Conservation (phyloP, 306 rosid genomes). For the Rosa chinensis region DNA sequence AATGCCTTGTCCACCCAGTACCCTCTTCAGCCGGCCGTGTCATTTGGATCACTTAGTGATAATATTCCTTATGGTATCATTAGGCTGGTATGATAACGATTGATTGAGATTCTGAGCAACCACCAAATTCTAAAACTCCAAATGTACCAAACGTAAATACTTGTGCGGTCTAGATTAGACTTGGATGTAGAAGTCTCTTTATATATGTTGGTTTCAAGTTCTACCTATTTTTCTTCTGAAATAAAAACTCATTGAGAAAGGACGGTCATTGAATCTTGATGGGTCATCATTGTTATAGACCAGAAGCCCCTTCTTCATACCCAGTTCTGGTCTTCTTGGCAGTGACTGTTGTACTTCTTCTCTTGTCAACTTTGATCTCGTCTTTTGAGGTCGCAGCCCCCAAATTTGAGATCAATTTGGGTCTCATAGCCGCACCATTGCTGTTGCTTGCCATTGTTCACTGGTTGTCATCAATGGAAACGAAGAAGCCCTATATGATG, state of each 20-base stretch:
- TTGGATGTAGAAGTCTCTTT: neutral
- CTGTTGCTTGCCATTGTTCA: conserved; percentile 43
- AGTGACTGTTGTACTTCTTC: conserved; percentile 35
- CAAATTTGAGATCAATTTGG: conserved; percentile 41
- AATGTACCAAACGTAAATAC: conserved; percentile 20
- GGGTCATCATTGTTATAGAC: conserved; percentile 46
- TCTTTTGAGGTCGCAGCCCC: conserved; percentile 23
- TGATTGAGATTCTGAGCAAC: conserved; percentile 12
- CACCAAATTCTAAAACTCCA: neutral
- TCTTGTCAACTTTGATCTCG: conserved; percentile 27
- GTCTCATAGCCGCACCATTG: conserved; percentile 34
- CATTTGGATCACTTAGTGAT: neutral
- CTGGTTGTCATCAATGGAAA: conserved; percentile 42
- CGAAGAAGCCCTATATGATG: conserved; percentile 15
- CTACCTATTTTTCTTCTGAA: neutral
- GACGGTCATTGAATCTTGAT: conserved; percentile 25
- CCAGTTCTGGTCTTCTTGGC: conserved; percentile 53
- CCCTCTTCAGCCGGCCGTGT: neutral
- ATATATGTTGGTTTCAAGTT: neutral
- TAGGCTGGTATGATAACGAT: conserved; percentile 6
- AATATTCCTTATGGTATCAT: neutral
- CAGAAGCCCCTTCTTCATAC: conserved; percentile 32
- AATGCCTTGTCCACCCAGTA: neutral
- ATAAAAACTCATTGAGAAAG: conserved; percentile 6
- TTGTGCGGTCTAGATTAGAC: conserved; percentile 34